phyloP scores from a whole-genome alignment of 192 early-diverging fungal species.

The Endogone sp. region DNA sequence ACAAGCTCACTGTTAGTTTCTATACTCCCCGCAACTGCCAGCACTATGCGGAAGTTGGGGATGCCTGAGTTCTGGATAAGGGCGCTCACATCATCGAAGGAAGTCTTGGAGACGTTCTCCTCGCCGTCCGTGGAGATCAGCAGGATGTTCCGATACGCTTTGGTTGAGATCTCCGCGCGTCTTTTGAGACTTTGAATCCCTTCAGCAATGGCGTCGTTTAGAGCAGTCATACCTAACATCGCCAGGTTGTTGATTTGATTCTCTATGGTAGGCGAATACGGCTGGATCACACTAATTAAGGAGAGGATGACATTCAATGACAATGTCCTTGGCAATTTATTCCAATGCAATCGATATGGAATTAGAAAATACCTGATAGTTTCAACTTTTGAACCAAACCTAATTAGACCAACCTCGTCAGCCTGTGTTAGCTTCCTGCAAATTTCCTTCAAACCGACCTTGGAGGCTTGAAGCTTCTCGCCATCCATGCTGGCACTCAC shows the following conservation, averaged over 20 bases:
- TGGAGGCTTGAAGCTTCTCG: not conserved
- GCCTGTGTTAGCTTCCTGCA: not conserved
- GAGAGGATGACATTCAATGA: not conserved
- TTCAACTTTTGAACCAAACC: not conserved
- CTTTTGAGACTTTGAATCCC: not conserved
- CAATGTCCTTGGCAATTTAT: not conserved
- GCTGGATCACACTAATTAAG: not conserved
- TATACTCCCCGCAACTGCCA: not conserved
- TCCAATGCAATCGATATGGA: not conserved
- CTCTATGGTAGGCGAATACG: not conserved
- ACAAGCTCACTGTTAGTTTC: not conserved
- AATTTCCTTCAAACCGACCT: not conserved
- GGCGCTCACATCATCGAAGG: not conserved
- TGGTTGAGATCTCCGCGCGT: too few relatives aligned
- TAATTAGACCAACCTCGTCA: not conserved
- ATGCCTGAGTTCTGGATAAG: not conserved
- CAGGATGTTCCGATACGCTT: not conserved
- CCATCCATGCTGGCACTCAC: not conserved
- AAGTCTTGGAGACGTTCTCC: not conserved
- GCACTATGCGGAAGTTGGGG: not conserved
- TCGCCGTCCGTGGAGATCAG: not conserved
- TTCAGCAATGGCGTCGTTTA: not conserved
- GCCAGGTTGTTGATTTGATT: not conserved
- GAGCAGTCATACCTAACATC: not conserved
- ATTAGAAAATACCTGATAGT: not conserved